Evolutionary conservation across 371 early-diverging fungal genomes (phyloP), one percentile per base, ranked within the genome.

Genomic region (Smittium culicis): DNA sequence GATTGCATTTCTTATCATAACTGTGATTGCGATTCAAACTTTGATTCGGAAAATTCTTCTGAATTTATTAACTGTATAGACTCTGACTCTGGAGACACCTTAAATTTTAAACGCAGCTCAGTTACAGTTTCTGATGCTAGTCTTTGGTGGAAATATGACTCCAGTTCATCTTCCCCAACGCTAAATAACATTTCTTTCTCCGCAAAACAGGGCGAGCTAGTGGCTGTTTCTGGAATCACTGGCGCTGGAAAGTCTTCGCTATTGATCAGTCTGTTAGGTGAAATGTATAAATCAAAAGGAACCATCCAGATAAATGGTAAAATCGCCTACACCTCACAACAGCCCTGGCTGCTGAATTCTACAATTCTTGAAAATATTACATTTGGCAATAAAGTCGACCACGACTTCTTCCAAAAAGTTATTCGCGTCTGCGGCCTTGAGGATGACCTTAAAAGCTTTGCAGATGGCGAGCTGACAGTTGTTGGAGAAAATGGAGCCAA

Each of bases 211-310:
- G 83, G 85, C n/a, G 79, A 82, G 35, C 74, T 92, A 14, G 66
- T 88, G 28, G 86, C 89, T 14, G 76, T 96, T 34, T 86, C 93
- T 28, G 97, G 95, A 2, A 82, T 82, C 58, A 93, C 94, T 1
- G 96, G 95, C 24, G 69, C 88, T 11, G 96, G 96, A 31, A 95
- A 95, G 71, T 88, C 90, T 25, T 89, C 93, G 0, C 73, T 94
- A 35, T 73, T 93, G 20, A 83, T 88, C 3, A 87, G 92, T 0
- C 71, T 96, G 17, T 78, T 95, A 27, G 97, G 96, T 56, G 94
- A 97, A 69, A 89, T 92, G 82, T 82, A 88, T 68, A 87, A 86
- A 57, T 65, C 75, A 1, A 67, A 74, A 1, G 89, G 91, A 14
- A 74, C 82, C 14, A 84, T 89, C 3, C 72, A 72, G 2, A 71